Conservation (phyloP, 2,329 filamentous ascomycete species). For the Rosellinia necatrix region DNA sequence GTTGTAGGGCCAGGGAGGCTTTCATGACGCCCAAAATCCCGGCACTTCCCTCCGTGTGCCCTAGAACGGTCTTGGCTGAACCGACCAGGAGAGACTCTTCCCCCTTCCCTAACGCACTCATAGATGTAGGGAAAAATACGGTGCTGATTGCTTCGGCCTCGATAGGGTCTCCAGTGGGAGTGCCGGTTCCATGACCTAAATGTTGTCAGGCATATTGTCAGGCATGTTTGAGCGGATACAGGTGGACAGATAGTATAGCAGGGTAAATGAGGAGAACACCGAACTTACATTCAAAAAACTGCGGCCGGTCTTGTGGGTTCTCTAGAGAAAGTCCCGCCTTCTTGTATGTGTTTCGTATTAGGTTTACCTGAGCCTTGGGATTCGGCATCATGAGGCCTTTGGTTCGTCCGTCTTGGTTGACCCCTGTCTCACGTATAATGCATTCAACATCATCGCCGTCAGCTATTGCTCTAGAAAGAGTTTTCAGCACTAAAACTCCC, state of each 20-base stretch:
- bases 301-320: slow-evolving; percentile 10
- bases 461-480: slow-evolving; percentile 37
- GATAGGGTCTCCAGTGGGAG: slow-evolving; percentile 31
- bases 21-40: slow-evolving; percentile 36
- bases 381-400: slow-evolving; percentile 31
- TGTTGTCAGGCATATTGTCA: too few relatives aligned
- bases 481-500: slow-evolving; percentile 39
- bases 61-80: slow-evolving; percentile 39
- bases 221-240: too few relatives aligned
- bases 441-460: slow-evolving; percentile 43
- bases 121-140: background rate
- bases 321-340: slow-evolving; percentile 23
- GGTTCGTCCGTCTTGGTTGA: slow-evolving; percentile 32
- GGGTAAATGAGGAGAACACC: background rate
- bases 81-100: slow-evolving; percentile 23
- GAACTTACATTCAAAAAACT: slow-evolving; percentile 29
- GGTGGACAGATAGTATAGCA: too few relatives aligned
- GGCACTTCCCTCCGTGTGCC: slow-evolving; percentile 8
- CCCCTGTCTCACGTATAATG: slow-evolving; percentile 41
- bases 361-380: slow-evolving; percentile 19
- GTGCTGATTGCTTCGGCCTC: slow-evolving; percentile 30
- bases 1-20: slow-evolving; percentile 31
- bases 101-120: background rate
- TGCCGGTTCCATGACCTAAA: slow-evolving; percentile 37
- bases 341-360: slow-evolving; percentile 31